Percentiles rank a stretch among this genome's conserved stretches.
These are phyloP conservation scores for Phytophthora pini DNA, from an alignment of 352 stramenopile genomes.

Conservation along the genomic window DNA sequence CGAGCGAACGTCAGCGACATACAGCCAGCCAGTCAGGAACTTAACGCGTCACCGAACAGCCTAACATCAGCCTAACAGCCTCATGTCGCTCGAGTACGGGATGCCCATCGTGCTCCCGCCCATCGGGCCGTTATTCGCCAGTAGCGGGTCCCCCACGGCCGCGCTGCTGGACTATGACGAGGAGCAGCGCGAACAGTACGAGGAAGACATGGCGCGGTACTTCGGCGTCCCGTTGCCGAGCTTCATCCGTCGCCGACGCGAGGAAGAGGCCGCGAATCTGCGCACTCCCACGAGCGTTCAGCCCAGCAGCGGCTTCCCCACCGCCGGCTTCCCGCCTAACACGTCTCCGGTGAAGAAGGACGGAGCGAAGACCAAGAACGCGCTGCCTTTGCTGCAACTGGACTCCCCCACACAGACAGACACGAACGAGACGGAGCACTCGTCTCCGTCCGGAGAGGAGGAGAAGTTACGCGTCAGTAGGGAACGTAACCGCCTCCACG, in stretches of 20 bases:
- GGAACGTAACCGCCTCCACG: conserved; percentile 79
- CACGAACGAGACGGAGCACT: conserved; percentile 16
- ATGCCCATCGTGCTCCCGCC: conserved; percentile 60
- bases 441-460: conserved; percentile 40
- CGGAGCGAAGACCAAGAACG: conserved; percentile 26
- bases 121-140: conserved; percentile 61
- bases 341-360: conserved; percentile 79
- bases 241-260: conserved; percentile 25
- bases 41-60: background rate
- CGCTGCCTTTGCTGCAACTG: conserved; percentile 49
- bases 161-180: conserved; percentile 35
- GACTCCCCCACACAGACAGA: conserved; percentile 49
- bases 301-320: conserved; percentile 24
- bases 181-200: conserved; percentile 38
- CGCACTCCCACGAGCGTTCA: conserved; percentile 69
- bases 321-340: conserved; percentile 47
- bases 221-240: conserved; percentile 47
- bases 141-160: conserved; percentile 5
- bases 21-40: conserved; percentile 2
- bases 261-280: conserved; percentile 35
- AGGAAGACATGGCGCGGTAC: conserved; percentile 45
- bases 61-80: background rate
- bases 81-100: conserved; percentile 43
- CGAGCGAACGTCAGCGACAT: conserved; percentile 15
- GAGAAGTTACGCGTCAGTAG: conserved; percentile 77